phyloP scores from a whole-genome alignment of 371 early-diverging fungal species.

The Lichtheimia hyalospora region DNA sequence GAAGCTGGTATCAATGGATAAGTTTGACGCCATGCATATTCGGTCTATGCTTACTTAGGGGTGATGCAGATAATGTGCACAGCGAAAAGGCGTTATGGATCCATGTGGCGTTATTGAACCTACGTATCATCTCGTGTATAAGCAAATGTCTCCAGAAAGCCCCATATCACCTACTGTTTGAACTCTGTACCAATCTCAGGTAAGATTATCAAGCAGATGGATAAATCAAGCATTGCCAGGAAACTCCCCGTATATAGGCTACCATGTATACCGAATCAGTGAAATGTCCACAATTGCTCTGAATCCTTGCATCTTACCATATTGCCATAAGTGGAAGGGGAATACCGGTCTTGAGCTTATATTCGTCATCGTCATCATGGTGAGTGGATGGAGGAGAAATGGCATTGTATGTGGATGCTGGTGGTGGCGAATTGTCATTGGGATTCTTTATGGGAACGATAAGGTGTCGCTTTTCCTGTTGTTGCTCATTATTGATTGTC shows the following conservation, averaged over 20 bases:
- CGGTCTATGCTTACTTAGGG: background rate
- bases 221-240: conserved; percentile 59
- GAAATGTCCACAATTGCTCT: too few relatives aligned
- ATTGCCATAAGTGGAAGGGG: too few relatives aligned
- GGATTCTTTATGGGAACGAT: too few relatives aligned
- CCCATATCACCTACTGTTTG: background rate
- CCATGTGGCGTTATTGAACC: conserved; percentile 1
- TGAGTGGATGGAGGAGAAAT: too few relatives aligned
- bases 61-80: background rate
- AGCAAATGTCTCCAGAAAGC: background rate
- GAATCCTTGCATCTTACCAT: too few relatives aligned
- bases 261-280: too few relatives aligned
- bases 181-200: conserved; percentile 3
- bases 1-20: conserved; percentile 15
- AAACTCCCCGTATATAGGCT: conserved; percentile 53
- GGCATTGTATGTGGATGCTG: too few relatives aligned
- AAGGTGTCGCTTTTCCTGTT: too few relatives aligned
- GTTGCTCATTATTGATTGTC: too few relatives aligned
- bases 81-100: background rate
- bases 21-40: background rate
- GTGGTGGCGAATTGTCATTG: too few relatives aligned
- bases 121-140: background rate
- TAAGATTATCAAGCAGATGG: background rate
- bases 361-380: too few relatives aligned
- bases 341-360: too few relatives aligned